Percentiles rank a stretch among this genome's conserved stretches.
phyloP scores from a whole-genome alignment of 257 asterid species.

The Plantago elongata region DNA sequence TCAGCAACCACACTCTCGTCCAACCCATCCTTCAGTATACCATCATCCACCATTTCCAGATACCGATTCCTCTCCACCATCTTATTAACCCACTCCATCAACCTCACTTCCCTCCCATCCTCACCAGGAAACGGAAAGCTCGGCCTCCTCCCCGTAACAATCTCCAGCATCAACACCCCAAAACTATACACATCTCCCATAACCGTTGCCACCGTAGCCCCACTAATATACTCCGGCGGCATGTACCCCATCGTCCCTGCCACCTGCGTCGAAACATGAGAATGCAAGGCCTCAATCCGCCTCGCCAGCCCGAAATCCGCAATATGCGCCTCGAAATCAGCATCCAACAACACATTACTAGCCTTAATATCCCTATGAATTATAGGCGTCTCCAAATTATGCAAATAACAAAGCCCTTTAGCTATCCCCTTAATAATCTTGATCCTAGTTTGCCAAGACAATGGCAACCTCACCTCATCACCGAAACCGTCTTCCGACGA shows the following conservation, averaged over 20 bases:
- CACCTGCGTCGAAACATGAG: conserved; percentile 83
- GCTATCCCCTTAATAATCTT: conserved; percentile 61
- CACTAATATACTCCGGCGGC: conserved; percentile 79
- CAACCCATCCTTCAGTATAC: conserved; percentile 33
- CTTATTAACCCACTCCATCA: conserved; percentile 47
- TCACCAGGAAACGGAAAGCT: conserved; percentile 57
- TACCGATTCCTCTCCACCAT: conserved; percentile 38
- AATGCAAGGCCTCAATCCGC: conserved; percentile 49
- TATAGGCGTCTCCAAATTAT: conserved; percentile 46
- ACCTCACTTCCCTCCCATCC: conserved; percentile 61
- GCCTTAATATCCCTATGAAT: conserved; percentile 81
- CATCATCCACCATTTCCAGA: conserved; percentile 61
- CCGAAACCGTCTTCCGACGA: conserved; percentile 29
- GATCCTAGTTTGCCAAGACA: conserved; percentile 58
- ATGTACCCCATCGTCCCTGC: conserved; percentile 96
- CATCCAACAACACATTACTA: conserved; percentile 57
- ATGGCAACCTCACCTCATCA: conserved; percentile 34
- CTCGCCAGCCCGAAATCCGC: conserved; percentile 92
- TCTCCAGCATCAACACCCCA: conserved; percentile 70
- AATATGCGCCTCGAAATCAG: conserved; percentile 54
- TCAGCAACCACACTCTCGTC: conserved; percentile 34
- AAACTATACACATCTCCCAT: conserved; percentile 77
- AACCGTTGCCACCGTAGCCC: conserved; percentile 53
- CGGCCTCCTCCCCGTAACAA: conserved; percentile 60
- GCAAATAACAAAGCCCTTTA: conserved; percentile 60